These are phyloP conservation scores for Calocera viscosa DNA, from an alignment of 768 basidiomycete genomes.

Conservation along the genomic window DNA sequence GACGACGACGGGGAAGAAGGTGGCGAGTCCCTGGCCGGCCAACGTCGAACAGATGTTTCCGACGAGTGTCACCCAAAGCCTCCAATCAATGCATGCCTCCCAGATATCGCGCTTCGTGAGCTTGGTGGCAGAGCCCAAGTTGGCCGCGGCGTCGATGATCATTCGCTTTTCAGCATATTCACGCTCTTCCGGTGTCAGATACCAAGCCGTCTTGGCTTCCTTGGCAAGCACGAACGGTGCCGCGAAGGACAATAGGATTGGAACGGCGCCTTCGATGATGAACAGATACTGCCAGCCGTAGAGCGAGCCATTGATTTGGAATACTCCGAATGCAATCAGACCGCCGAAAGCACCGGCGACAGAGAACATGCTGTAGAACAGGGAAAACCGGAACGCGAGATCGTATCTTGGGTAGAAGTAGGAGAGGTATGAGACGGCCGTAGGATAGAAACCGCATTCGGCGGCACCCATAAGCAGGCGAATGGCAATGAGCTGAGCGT, in stretches of 20 bases:
- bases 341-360: constrained; percentile 1
- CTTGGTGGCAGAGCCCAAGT: neutral
- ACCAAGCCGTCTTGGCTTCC: neutral
- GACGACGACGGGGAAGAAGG: constrained; percentile 4
- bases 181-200: neutral
- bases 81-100: constrained; percentile 1
- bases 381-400: neutral
- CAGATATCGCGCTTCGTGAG: neutral
- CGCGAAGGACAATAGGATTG: neutral
- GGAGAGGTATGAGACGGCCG: neutral
- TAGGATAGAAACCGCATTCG: neutral
- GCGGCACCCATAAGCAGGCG: neutral
- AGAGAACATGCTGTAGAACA: neutral
- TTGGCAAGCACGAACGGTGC: neutral
- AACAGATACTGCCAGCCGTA: constrained; percentile 2
- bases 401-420: constrained; percentile 1
- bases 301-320: neutral
- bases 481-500: neutral
- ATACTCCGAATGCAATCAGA: neutral
- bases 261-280: neutral
- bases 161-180: constrained; percentile 1
- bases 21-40: neutral
- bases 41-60: neutral
- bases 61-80: neutral
- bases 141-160: neutral